Conservation (phyloP, 1,139 yeast genomes). For the Blastobotrys niveus region DNA sequence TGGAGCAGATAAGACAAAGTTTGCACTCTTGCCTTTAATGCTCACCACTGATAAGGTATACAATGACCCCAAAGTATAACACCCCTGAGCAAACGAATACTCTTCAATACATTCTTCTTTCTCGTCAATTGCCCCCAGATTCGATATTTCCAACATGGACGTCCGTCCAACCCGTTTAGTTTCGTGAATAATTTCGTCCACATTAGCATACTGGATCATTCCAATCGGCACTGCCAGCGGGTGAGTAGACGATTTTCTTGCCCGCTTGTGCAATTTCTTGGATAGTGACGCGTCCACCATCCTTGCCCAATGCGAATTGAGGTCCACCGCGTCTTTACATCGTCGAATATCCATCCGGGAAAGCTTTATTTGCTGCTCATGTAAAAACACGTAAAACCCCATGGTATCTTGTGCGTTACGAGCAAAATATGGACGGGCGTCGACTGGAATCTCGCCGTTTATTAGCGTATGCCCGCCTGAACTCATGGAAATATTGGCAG, state of each 20-base stretch:
- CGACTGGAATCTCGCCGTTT: conserved; percentile 5
- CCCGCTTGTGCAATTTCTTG: not conserved
- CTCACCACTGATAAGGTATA: conserved; percentile 11
- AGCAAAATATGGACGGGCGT: conserved; percentile 13
- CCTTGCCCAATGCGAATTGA: not conserved
- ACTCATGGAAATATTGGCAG: not conserved
- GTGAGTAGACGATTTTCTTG: too few species aligned
- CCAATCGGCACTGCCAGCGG: conserved; percentile 3
- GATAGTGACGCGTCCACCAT: not conserved
- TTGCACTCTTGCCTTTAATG: conserved; percentile 10
- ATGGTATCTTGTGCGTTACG: not conserved
- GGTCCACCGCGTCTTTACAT: not conserved
- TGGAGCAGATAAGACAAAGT: conserved; percentile 3
- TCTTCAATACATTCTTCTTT: conserved; percentile 9
- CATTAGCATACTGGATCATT: not conserved
- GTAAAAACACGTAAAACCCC: not conserved
- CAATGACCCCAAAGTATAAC: conserved; percentile 8
- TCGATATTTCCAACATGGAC: conserved; percentile 14
- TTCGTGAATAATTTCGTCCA: not conserved
- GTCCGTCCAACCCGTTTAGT: not conserved
- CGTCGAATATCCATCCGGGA: not conserved
- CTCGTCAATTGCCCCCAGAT: conserved; percentile 13
- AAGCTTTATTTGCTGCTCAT: not conserved
- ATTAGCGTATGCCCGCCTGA: not conserved
- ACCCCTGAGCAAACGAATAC: conserved; percentile 13